Evolutionary conservation across 257 asterid genomes (phyloP).

Genomic region (Linaria vulgaris): DNA sequence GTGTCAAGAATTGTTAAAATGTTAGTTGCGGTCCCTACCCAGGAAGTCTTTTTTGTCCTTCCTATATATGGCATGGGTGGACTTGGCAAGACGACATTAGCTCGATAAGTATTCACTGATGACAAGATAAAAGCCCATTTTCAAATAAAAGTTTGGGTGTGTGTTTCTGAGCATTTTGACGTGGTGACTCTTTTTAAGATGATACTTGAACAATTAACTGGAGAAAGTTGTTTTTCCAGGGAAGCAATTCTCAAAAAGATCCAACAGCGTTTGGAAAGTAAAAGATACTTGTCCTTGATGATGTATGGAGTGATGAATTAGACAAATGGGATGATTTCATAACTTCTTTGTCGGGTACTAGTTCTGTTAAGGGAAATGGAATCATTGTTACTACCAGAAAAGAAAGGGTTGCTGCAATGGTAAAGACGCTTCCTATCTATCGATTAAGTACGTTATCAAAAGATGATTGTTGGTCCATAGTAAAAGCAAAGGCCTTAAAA

Average conservation of each 20-base stretch:
- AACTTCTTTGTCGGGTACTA: neutral
- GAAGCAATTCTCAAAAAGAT: slow-evolving; percentile 23
- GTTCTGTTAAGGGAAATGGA: neutral
- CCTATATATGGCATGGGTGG: neutral
- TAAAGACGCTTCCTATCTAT: slow-evolving; percentile 2
- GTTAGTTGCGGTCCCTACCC: neutral
- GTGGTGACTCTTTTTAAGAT: slow-evolving; percentile 19
- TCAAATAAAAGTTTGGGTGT: neutral
- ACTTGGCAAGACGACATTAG: slow-evolving; percentile 19
- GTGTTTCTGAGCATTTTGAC: slow-evolving; percentile 8
- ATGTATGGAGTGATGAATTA: slow-evolving; percentile 24
- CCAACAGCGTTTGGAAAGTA: neutral
- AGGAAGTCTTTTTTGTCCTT: neutral
- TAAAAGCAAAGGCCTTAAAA: slow-evolving; percentile 25
- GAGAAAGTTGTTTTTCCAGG: slow-evolving; percentile 13
- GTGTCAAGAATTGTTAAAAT: neutral
- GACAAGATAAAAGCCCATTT: neutral
- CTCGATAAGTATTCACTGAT: neutral
- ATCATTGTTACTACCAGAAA: slow-evolving; percentile 13
- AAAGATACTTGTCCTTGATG: slow-evolving; percentile 30
- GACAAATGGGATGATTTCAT: slow-evolving; percentile 20
- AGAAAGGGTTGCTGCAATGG: slow-evolving; percentile 22
- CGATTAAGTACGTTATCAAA: slow-evolving; percentile 20
- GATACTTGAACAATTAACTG: slow-evolving; percentile 26
- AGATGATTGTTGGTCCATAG: slow-evolving; percentile 29